Conservation (phyloP, 768 basidiomycete genomes). For the Mycena alexandri region DNA sequence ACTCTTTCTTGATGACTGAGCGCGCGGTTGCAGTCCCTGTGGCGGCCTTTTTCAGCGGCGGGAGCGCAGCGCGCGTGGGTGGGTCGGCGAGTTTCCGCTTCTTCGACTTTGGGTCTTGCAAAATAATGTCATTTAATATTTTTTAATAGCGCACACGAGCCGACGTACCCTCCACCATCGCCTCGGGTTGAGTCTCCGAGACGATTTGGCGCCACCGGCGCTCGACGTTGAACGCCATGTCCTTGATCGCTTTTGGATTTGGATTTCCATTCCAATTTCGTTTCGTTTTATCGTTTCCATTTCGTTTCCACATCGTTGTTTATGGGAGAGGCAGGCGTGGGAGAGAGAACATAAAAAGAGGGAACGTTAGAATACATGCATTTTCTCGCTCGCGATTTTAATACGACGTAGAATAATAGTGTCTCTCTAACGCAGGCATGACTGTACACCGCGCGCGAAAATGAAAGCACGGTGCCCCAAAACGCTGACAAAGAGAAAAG, state of each 20-base stretch:
- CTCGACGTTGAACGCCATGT: slow-evolving; percentile 92
- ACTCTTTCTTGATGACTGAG: slow-evolving; percentile 70
- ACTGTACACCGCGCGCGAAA: slow-evolving; percentile 16
- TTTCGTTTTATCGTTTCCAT: slow-evolving; percentile 24
- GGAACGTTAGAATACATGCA: slow-evolving; percentile 78
- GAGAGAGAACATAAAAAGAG: slow-evolving; percentile 53
- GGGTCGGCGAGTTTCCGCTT: slow-evolving; percentile 80
- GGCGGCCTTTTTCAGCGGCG: slow-evolving; percentile 77
- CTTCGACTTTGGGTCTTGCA: slow-evolving; percentile 69
- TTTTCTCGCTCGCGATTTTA: slow-evolving; percentile 44
- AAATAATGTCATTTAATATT: slow-evolving; percentile 39
- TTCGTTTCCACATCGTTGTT: slow-evolving; percentile 41
- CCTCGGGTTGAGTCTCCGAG: slow-evolving; percentile 52
- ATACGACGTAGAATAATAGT: slow-evolving; percentile 47
- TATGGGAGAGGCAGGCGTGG: slow-evolving; percentile 46
- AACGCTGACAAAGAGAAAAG: slow-evolving; percentile 29
- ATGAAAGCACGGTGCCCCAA: slow-evolving; percentile 12
- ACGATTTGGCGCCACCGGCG: slow-evolving; percentile 83
- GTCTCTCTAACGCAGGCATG: slow-evolving; percentile 23
- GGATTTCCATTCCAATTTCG: slow-evolving; percentile 12
- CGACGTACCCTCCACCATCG: slow-evolving; percentile 78
- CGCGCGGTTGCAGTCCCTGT: slow-evolving; percentile 57
- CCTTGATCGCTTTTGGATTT: slow-evolving; percentile 84
- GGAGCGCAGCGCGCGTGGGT: slow-evolving; percentile 57
- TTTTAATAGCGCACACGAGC: slow-evolving; percentile 42